These are phyloP conservation scores for Amanita pallidorosea DNA, from an alignment of 768 basidiomycete species.

Conservation along the genomic window DNA sequence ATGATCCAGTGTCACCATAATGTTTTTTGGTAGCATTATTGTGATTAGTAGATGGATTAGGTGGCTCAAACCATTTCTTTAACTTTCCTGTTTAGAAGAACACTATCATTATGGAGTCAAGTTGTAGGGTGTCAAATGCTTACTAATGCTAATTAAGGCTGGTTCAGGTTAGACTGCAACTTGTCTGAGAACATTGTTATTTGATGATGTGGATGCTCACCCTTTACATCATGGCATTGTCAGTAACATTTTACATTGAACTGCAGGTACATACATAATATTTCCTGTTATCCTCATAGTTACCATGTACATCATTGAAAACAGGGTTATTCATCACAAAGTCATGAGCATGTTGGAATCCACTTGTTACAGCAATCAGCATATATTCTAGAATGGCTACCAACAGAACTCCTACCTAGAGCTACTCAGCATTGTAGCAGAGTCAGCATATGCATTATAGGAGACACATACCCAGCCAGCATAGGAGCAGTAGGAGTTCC, in stretches of 20 bases:
- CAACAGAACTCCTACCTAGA: too few relatives aligned
- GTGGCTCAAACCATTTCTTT: not conserved
- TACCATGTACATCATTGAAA: too few relatives aligned
- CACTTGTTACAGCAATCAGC: not conserved
- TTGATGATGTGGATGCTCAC: not conserved
- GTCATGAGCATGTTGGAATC: not conserved
- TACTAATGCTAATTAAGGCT: not conserved
- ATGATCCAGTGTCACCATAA: not conserved
- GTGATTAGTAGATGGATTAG: not conserved
- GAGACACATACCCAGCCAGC: too few relatives aligned
- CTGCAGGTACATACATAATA: not conserved
- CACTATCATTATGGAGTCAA: too few relatives aligned
- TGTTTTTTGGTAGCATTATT: not conserved
- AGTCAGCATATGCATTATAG: too few relatives aligned
- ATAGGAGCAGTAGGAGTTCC: too few relatives aligned
- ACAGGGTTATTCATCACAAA: not conserved
- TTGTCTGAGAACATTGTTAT: not conserved
- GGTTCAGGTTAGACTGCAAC: not conserved
- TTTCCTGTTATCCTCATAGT: not conserved
- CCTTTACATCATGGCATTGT: not conserved
- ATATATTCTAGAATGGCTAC: too few relatives aligned
- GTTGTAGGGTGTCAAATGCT: not conserved
- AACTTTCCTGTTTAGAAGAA: not conserved
- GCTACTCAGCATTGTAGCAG: too few relatives aligned
- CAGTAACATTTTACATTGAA: too few relatives aligned